Base-by-base conservation (phyloP, 768 basidiomycete species). In the Serpula lacrymans region DNA sequence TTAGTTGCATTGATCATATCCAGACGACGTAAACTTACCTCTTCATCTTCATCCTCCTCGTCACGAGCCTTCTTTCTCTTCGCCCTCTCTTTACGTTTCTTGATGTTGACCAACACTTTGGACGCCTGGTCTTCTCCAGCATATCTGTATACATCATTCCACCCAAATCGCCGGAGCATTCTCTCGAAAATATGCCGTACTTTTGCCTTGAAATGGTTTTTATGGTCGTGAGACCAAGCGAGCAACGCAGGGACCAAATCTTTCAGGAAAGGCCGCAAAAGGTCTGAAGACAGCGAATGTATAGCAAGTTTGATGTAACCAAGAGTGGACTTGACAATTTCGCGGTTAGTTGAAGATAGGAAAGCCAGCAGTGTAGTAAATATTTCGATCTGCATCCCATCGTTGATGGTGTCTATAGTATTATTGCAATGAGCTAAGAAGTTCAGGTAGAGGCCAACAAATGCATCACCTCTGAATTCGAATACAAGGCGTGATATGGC, bases 171-270 rank as follows among this genome's bases (percentile, higher is more conserved):
- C 47, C 95, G 71, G 49, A 98, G 75, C 78, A 97, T 83, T 34
- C 95, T 80, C 69, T 98, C 95, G 53, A 98, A 94, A 49, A 98
- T 93, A 61, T 98, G 94, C 31, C 91, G 82, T 17, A 96, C 92
- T 69, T 97, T 97, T 36, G 77, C 71, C 63, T 98, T 98, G 80
- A 99, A 98, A 58, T 97, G 96, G 54, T 98, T 98, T 60, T 95
- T 95, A 66, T 98, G 95, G 56, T 97, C 94, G 57, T 96, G 92
- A 5, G 91, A 90, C 92, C 96, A 95, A 33, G 72, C 74, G 24
- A 98, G 70, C 10, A 99, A 73, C 0, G 84, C 86, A 1, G 91
- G 88, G 0, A 98, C 88, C 17, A 98, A 72, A 17, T 71, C 71
- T 18, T 73, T 70, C 7, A 99, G 71, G 50, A 94, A 82, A 0